phyloP scores from a whole-genome alignment of 2,329 filamentous ascomycete genomes.

The Colletotrichum liaoningense region DNA sequence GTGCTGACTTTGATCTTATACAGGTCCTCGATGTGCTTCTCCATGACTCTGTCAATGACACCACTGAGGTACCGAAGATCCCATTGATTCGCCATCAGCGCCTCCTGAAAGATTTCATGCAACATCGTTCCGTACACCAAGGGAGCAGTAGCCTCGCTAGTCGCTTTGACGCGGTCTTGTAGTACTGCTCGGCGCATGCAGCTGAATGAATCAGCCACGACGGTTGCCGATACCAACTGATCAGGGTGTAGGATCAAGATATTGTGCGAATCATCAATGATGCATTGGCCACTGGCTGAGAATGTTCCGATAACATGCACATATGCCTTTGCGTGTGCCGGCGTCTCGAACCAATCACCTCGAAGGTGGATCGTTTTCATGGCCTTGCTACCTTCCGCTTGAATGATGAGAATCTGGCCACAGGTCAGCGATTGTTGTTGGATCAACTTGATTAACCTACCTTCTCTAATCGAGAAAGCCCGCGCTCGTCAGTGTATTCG shows the following conservation, averaged over 20 bases:
- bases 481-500: conserved; percentile 73
- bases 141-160: conserved; percentile 80
- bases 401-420: conserved; percentile 80
- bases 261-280: conserved; percentile 84
- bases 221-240: conserved; percentile 93
- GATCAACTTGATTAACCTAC: conserved; percentile 56
- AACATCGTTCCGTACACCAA: conserved; percentile 94
- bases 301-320: conserved; percentile 90
- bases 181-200: conserved; percentile 92
- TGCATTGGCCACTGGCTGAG: conserved; percentile 74
- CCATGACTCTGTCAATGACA: conserved; percentile 76
- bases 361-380: conserved; percentile 80
- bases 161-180: conserved; percentile 94
- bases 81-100: conserved; percentile 86
- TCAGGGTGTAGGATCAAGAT: conserved; percentile 95
- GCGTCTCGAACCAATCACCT: conserved; percentile 87
- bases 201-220: conserved; percentile 95
- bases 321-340: conserved; percentile 78
- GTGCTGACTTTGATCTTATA: conserved; percentile 86
- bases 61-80: conserved; percentile 73
- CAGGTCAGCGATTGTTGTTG: conserved; percentile 33
- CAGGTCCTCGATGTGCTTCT: conserved; percentile 86
- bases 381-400: conserved; percentile 77
- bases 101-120: conserved; percentile 95
- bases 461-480: conserved; percentile 75